Percentiles rank a stretch among this genome's conserved stretches.
phyloP scores from a whole-genome alignment of 1,139 yeast genomes.

The Geotrichum restrictum region DNA sequence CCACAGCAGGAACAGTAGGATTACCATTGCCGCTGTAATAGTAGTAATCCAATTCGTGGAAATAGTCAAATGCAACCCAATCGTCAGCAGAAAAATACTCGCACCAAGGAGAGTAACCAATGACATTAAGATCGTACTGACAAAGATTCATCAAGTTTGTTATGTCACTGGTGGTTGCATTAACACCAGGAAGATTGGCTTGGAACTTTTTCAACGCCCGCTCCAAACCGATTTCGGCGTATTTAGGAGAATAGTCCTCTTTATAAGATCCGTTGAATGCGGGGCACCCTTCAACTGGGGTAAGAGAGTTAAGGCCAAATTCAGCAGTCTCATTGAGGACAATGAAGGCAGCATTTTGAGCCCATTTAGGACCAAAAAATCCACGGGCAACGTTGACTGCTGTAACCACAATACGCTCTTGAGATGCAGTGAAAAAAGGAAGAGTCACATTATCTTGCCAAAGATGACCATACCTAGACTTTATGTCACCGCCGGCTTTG shows the following conservation, averaged over 20 bases:
- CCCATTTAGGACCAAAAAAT: constrained; percentile 37
- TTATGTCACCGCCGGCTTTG: constrained; percentile 35
- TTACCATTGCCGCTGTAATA: constrained; percentile 55
- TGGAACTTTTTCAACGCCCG: constrained; percentile 39
- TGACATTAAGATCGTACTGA: constrained; percentile 55
- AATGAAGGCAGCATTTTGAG: constrained; percentile 37
- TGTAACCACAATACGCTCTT: constrained; percentile 41
- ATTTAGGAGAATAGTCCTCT: constrained; percentile 12
- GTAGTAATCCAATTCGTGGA: constrained; percentile 47
- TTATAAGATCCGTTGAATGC: constrained; percentile 21
- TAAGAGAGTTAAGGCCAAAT: constrained; percentile 44
- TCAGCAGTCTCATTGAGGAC: constrained; percentile 39
- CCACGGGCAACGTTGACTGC: constrained; percentile 44
- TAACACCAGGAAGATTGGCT: constrained; percentile 44
- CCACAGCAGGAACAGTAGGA: constrained; percentile 45
- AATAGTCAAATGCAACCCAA: constrained; percentile 48
- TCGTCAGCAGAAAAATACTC: constrained; percentile 54
- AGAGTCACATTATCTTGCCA: constrained; percentile 36
- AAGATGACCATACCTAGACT: constrained; percentile 40
- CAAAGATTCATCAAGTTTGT: constrained; percentile 48
- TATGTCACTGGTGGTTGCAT: constrained; percentile 45
- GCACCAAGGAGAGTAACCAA: constrained; percentile 54
- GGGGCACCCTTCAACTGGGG: constrained; percentile 32
- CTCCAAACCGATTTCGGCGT: constrained; percentile 35
- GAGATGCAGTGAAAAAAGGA: constrained; percentile 43